Evolutionary conservation across 1,139 yeast species (phyloP), one percentile per base, ranked within the genome.

Genomic region (Debaryomyces fabryi): DNA sequence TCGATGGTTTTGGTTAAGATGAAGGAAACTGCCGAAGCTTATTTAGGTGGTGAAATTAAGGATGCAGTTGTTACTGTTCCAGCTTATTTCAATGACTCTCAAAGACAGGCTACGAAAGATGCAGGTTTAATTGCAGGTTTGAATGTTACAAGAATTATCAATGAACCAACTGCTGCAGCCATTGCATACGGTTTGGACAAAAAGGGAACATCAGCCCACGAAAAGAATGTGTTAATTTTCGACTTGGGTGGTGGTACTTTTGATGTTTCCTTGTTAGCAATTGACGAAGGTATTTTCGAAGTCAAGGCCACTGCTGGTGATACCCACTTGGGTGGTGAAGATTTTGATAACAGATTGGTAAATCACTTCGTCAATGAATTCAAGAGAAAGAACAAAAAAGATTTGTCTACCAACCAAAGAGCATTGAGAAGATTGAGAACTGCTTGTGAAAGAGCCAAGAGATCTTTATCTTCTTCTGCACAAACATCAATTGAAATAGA

Each of bases 161-260:
- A 80, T 64, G 85, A 80, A 69, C 85, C 85, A 57, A 80, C 85
- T 50, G 85, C 85, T 38, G 85, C 85, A 53, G 85, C 85, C 55
- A 79, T 80, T 66, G 85, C 85, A 50, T 80, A 80, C 65, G 85
- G 85, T 66, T 74, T 80, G 60, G 86, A 83, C 71, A 87, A 88
- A 75, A 87, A 88, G 46, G 84, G 85, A 57, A 78, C 79, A 60
- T 82, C 60, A 33, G 36, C 48, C 3, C 49, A 78, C 24, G 93
- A 87, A 76, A 89, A 89, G 79, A 86, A 89, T 68, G 95, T 91
- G 50, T 82, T 91, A 67, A 90, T 91, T 64, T 91, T 90, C 74
- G 97, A 91, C 74, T 81, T 91, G 67, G 97, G 97, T 83, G 97
- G 97, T 79, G 97, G 97, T 82, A 91, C 97, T 65, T 91, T 91